Conservation (phyloP, 345 rosid genomes). For the Salix dunnii region DNA sequence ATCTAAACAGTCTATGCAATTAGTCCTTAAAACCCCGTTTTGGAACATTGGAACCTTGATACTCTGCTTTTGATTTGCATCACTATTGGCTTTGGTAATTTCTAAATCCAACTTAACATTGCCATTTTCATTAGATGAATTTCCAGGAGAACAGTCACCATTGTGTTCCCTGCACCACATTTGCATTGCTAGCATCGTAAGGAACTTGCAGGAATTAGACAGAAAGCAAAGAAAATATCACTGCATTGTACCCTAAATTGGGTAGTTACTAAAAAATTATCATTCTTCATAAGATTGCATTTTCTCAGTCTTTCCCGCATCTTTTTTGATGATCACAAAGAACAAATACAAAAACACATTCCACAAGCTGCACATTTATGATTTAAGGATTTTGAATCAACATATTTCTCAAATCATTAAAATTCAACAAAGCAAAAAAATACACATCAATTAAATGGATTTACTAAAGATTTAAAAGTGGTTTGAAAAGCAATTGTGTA, state of each 20-base stretch:
- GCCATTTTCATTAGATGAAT: constrained; percentile 27
- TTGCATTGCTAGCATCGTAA: constrained; percentile 17
- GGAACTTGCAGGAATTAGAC: background rate
- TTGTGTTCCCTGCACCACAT: constrained; percentile 44
- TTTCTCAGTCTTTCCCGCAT: background rate
- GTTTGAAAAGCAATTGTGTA: background rate
- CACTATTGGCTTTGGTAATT: constrained; percentile 18
- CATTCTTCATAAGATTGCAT: background rate
- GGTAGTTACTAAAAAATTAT: background rate
- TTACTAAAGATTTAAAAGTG: background rate
- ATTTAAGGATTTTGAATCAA: background rate
- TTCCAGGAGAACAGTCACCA: constrained; percentile 22
- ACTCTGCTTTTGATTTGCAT: constrained; percentile 25
- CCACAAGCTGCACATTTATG: background rate
- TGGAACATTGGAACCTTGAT: constrained; percentile 51
- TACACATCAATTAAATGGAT: background rate
- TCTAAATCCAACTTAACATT: constrained; percentile 30
- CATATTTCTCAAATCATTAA: background rate
- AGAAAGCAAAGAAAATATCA: background rate
- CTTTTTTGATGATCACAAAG: background rate
- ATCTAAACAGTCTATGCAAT: constrained; percentile 95
- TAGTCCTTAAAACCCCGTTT: constrained; percentile 85
- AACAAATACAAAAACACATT: background rate
- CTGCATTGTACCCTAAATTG: background rate
- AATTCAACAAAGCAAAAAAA: background rate